Base-by-base conservation (phyloP, 495 filamentous ascomycete species). In the Trichoderma gamsii region DNA sequence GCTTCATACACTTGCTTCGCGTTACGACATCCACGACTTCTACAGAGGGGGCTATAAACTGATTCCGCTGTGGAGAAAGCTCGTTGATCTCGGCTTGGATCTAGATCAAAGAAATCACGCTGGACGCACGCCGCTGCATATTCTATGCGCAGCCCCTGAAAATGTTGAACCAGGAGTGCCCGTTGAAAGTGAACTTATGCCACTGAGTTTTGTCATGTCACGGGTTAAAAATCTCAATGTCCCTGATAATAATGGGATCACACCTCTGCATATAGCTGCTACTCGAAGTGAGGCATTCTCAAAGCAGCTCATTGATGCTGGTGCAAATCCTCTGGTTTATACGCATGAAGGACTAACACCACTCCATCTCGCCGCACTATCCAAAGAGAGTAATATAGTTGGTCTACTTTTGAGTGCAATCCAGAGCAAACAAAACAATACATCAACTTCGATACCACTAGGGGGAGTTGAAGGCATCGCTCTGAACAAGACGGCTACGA, bases 331-430 rank as follows among this genome's bases (percentile, higher is more conserved):
- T 16, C 69, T 69, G 11, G 49, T 46, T 15, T 32, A 27, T 7
- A 79, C 80, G 0, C 67, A 73, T 21, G 71, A 79, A 16, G 72
- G 75, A 1, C 67, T 72, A 18, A 81, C 76, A 12, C 65, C 77
- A 21, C 71, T 83, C 4, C 81, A 83, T 67, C 70, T 81, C 25
- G 80, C 79, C 9, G 72, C 77, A 4, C 66, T 69, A 44, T 73
- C 77, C 35, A 70, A 76, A 6, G 71, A 79, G 65, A 75, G 70
- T 49, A 81, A 81, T 64, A 70, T 74, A 9, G 69, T 83, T 9
- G 81, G 75, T 0, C 52, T 80, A 18, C 69, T 84, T 4, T 69
- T 83, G 4, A 71, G 75, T 16, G 65, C 71, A 32, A 72, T 73
- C 44, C 16, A 69, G 25, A 4, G 63, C 21, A 27, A 56, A 69